Conservation (phyloP, 768 basidiomycete species). For the Rhizopogon vulgaris region DNA sequence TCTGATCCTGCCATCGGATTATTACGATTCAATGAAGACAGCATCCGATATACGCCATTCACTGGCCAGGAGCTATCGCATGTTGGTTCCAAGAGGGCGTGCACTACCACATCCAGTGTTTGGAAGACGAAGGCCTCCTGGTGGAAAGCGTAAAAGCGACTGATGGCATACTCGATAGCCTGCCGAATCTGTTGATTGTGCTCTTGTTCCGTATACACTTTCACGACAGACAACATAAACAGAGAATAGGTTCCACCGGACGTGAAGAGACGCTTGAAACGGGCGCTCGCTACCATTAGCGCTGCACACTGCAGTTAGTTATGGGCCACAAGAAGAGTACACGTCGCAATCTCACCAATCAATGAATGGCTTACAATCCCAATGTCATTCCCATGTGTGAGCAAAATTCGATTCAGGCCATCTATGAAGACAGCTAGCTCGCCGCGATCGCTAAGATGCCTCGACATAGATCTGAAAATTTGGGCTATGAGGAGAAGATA, state of each 20-base stretch:
- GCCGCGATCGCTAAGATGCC: slow-evolving; percentile 62
- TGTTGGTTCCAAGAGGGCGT: slow-evolving; percentile 43
- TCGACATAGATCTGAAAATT: slow-evolving; percentile 64
- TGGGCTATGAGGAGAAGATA: slow-evolving; percentile 64
- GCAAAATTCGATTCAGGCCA: slow-evolving; percentile 63
- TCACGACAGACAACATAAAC: slow-evolving; percentile 69
- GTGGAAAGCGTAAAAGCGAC: slow-evolving; percentile 70
- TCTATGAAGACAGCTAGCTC: slow-evolving; percentile 65
- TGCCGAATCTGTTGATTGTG: slow-evolving; percentile 49
- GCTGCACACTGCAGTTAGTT: slow-evolving; percentile 33
- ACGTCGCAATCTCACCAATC: slow-evolving; percentile 45
- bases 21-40: slow-evolving; percentile 49
- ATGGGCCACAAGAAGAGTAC: not conserved
- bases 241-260: slow-evolving; percentile 67
- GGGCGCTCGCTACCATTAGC: slow-evolving; percentile 68
- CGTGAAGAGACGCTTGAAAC: slow-evolving; percentile 71
- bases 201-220: slow-evolving; percentile 61
- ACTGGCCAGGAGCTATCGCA: slow-evolving; percentile 48
- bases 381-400: slow-evolving; percentile 65
- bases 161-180: slow-evolving; percentile 67
- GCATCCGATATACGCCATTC: slow-evolving; percentile 49
- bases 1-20: slow-evolving; percentile 39
- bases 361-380: slow-evolving; percentile 72
- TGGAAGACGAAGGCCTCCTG: slow-evolving; percentile 72
- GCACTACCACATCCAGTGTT: slow-evolving; percentile 55